Evolutionary conservation across 2,329 filamentous ascomycete species (phyloP).

Genomic region (Penicillium sp.): DNA sequence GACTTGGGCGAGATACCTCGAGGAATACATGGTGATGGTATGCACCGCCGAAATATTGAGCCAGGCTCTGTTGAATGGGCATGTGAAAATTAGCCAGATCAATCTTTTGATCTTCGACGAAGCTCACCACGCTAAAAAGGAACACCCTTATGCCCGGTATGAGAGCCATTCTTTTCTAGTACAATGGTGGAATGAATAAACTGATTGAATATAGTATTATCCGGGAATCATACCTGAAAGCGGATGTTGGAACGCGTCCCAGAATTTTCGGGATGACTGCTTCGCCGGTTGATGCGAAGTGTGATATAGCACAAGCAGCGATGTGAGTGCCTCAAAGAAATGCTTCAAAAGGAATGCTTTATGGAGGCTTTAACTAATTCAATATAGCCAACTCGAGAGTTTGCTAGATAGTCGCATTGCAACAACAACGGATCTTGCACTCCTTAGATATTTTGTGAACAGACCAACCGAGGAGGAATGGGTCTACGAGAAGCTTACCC

Average conservation of each 20-base stretch:
- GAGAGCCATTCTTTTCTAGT: not conserved
- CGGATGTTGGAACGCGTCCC: slow-evolving; percentile 56
- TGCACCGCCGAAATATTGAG: slow-evolving; percentile 88
- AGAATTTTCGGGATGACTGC: slow-evolving; percentile 95
- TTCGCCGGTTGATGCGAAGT: slow-evolving; percentile 83
- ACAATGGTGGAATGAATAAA: not conserved
- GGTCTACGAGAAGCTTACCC: slow-evolving; percentile 53
- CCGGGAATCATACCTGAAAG: slow-evolving; percentile 73
- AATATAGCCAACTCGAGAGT: slow-evolving; percentile 63
- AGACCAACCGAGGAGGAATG: slow-evolving; percentile 61
- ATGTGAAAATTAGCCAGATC: slow-evolving; percentile 76
- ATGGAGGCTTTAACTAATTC: slow-evolving; percentile 8
- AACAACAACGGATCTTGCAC: slow-evolving; percentile 64
- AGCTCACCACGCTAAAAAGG: slow-evolving; percentile 92
- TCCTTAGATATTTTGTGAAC: slow-evolving; percentile 59
- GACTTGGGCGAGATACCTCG: slow-evolving; percentile 59
- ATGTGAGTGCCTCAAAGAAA: slow-evolving; percentile 37
- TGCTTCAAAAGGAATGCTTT: too few relatives aligned
- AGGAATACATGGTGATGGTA: slow-evolving; percentile 76
- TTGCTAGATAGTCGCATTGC: slow-evolving; percentile 80
- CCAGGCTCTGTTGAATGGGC: slow-evolving; percentile 74
- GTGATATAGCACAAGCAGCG: slow-evolving; percentile 69
- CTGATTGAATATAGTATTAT: slow-evolving; percentile 60
- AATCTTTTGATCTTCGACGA: slow-evolving; percentile 94
- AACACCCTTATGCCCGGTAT: slow-evolving; percentile 77